Percentiles rank a stretch among this genome's conserved stretches.
Evolutionary conservation across 176 grass and related monocot species (phyloP).

Genomic region (Chrysopogon serrulatus): DNA sequence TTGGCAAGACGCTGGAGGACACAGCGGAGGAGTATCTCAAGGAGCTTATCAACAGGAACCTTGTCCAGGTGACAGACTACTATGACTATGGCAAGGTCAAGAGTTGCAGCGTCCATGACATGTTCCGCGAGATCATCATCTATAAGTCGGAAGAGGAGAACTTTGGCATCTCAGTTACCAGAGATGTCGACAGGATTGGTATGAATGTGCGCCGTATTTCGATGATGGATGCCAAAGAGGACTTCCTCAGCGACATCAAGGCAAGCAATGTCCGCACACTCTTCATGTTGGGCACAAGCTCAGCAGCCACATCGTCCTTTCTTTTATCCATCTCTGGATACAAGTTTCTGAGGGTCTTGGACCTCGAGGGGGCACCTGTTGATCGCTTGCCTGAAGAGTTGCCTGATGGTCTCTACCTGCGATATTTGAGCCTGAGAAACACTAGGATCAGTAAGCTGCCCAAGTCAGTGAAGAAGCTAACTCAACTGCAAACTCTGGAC

Average conservation of each 20-base stretch:
- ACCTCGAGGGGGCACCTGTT: constrained; percentile 20
- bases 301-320: not conserved
- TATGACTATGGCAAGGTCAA: constrained; percentile 20
- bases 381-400: constrained; percentile 19
- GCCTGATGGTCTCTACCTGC: constrained; percentile 4
- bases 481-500: constrained; percentile 38
- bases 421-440: constrained; percentile 32
- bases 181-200: not conserved
- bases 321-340: not conserved
- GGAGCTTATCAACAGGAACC: constrained; percentile 18
- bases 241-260: not conserved
- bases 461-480: constrained; percentile 18
- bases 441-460: constrained; percentile 30
- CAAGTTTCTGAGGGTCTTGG: constrained; percentile 28
- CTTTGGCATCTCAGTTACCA: not conserved
- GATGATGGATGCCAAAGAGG: not conserved
- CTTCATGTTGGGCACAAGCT: not conserved
- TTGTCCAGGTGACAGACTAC: constrained; percentile 23
- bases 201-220: not conserved
- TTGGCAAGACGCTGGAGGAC: constrained; percentile 25
- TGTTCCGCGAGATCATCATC: constrained; percentile 24
- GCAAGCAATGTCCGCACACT: not conserved
- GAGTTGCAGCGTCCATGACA: constrained; percentile 26
- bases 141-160: constrained; percentile 23
- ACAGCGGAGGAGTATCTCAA: constrained; percentile 14